phyloP scores from a whole-genome alignment of 306 rosid species.

The Geum urbanum region DNA sequence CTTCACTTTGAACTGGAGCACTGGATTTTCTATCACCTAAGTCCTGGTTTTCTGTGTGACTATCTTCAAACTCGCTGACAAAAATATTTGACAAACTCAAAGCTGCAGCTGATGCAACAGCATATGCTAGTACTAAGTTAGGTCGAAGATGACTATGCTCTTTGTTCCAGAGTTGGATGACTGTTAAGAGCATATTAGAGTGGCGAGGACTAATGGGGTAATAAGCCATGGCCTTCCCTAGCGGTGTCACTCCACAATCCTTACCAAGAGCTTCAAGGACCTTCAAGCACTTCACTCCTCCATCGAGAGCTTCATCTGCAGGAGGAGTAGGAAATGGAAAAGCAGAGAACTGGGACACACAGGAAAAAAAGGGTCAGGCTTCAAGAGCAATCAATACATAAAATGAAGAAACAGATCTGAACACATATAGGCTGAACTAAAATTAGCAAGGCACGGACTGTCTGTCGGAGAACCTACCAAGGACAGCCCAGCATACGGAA shows the following conservation, averaged over 20 bases:
- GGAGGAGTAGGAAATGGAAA: conserved; percentile 94
- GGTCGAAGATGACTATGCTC: conserved; percentile 36
- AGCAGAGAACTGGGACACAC: conserved; percentile 44
- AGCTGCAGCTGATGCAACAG: conserved; percentile 72
- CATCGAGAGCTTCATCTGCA: conserved; percentile 47
- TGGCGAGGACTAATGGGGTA: conserved; percentile 33
- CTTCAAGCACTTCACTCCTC: conserved; percentile 71
- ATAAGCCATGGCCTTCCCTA: conserved; percentile 81
- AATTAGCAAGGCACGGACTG: not conserved
- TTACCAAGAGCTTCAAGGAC: conserved; percentile 78
- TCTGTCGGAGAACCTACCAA: not conserved
- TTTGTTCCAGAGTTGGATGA: conserved; percentile 50
- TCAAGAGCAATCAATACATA: not conserved
- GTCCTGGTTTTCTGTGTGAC: conserved; percentile 31
- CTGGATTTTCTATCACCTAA: conserved; percentile 29
- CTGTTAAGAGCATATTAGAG: conserved; percentile 66
- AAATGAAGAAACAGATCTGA: not conserved
- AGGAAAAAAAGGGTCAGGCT: not conserved
- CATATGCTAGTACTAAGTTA: conserved; percentile 63
- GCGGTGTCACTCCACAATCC: conserved; percentile 50
- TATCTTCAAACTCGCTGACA: conserved; percentile 49
- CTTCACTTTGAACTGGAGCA: conserved; percentile 24
- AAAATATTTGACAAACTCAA: conserved; percentile 73
- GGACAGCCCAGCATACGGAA: too few relatives aligned
- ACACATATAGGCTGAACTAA: not conserved